Evolutionary conservation across 2,329 filamentous ascomycete genomes (phyloP), one percentile per base, ranked within the genome.

Genomic region (Aureobasidium sp.): DNA sequence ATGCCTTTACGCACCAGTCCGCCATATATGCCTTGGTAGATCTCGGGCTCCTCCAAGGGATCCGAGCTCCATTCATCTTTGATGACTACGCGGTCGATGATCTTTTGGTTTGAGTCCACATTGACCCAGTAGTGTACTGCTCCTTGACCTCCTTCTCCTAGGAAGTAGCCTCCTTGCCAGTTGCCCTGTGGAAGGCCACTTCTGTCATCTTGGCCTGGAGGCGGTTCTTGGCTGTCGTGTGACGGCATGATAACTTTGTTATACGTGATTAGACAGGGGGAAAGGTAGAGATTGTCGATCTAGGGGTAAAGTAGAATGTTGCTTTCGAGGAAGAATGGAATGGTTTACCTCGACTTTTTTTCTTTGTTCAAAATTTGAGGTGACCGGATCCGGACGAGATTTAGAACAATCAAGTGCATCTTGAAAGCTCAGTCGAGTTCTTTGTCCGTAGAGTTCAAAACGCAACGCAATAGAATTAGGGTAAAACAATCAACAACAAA

Each of bases 1-100:
- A 55, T 29, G 7, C 22, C 52, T 39, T 55, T 55, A 5, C 37
- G 25, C 9, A 55, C 37, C 5, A 55, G 9, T 9, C 42, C 52
- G 20, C 42, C 15, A 27, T 44, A 44, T 42, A 55, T 44, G 9
- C 52, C 52, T 9, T 34, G n/a, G 25, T 42, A 55, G 1, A n/a
- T 22, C 1, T 9, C 17, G 1, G 52, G 52, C 37, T 55, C 37
- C 3, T 15, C 6, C 5, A 15, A 7, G 15, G 15, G 1, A 2
- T 42, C 37, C 1, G 11, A 20, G 11, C 12, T 25, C 53, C 53
- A 57, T 5, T 29, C 22, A 14, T 60, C 56, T 42, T 49, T 60
- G 56, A 60, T 51, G 2, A 41, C 56, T 20, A 60, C 17, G 7
- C 56, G 56, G 15, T 60, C 56, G 14, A 60, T 48, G n/a, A 60